Conservation (phyloP, 768 basidiomycete genomes). For the Russula griseocarnosa region DNA sequence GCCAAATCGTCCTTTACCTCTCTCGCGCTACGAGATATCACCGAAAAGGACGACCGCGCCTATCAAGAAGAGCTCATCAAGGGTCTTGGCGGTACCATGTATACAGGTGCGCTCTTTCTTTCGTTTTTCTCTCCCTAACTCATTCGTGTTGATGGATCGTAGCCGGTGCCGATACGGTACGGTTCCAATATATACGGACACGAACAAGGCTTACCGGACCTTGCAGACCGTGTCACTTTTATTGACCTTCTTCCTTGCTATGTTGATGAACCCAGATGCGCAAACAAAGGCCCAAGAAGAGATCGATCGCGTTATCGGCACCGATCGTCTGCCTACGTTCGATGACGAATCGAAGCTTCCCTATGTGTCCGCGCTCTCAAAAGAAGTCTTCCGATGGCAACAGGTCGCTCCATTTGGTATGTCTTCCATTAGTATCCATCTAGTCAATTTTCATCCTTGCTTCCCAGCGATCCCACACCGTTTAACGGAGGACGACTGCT, state of each 20-base stretch:
- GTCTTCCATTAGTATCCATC: neutral
- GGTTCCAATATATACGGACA: neutral
- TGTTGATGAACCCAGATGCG: constrained; percentile 30
- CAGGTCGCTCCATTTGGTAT: constrained; percentile 29
- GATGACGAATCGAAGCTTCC: constrained; percentile 30
- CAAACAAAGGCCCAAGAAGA: constrained; percentile 31
- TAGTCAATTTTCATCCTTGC: neutral
- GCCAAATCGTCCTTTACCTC: constrained; percentile 24
- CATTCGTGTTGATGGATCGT: neutral
- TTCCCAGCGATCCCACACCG: constrained; percentile 29
- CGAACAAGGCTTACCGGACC: neutral
- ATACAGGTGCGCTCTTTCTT: constrained; percentile 12
- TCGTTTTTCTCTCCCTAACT: neutral
- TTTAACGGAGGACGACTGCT: constrained; percentile 29
- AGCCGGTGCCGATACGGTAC: constrained; percentile 30
- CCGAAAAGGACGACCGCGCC: constrained; percentile 24
- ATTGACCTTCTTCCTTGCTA: constrained; percentile 30
- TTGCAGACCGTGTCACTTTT: constrained; percentile 27
- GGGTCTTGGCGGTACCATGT: constrained; percentile 23
- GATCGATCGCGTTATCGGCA: constrained; percentile 31
- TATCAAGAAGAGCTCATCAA: constrained; percentile 30
- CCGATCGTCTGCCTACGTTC: constrained; percentile 31
- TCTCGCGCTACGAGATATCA: constrained; percentile 25
- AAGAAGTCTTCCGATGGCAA: constrained; percentile 32
- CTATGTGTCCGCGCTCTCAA: constrained; percentile 29